These are phyloP conservation scores for Boletus pseudopeckii DNA, from an alignment of 768 basidiomycete genomes.

Conservation along the genomic window DNA sequence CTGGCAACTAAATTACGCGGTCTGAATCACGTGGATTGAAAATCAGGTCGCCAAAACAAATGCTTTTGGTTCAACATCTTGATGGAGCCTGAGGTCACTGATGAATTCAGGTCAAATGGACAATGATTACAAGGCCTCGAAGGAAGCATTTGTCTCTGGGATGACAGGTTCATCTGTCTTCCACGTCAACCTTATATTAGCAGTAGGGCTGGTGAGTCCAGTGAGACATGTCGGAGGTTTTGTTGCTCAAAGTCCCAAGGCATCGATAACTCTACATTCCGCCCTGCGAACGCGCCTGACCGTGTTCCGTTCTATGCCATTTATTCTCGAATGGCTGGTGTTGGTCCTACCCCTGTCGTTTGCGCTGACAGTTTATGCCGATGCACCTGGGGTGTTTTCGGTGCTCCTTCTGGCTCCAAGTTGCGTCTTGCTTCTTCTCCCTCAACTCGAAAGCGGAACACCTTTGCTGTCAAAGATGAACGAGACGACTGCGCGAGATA, in stretches of 20 bases:
- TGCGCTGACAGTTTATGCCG: constrained; percentile 74
- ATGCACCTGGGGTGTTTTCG: constrained; percentile 51
- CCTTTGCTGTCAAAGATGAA: constrained; percentile 48
- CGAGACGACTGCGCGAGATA: neutral
- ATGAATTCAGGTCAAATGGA: constrained; percentile 13
- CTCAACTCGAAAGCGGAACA: constrained; percentile 42
- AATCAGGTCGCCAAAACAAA: neutral
- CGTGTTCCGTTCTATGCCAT: constrained; percentile 34
- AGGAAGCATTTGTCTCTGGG: constrained; percentile 80
- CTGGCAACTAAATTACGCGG: too few species aligned
- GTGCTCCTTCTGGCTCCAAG: constrained; percentile 46
- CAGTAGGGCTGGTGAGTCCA: constrained; percentile 56
- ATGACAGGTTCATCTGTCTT: constrained; percentile 65
- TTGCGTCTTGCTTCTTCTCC: constrained; percentile 40
- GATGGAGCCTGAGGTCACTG: too few species aligned
- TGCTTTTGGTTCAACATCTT: too few species aligned
- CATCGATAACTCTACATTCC: constrained; percentile 69
- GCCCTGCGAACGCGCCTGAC: constrained; percentile 50
- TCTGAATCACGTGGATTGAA: constrained; percentile 20
- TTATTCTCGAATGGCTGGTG: constrained; percentile 55
- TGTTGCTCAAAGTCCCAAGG: constrained; percentile 41
- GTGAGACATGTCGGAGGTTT: neutral
- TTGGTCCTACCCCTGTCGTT: constrained; percentile 78
- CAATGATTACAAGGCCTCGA: constrained; percentile 62
- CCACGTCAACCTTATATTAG: constrained; percentile 67